Conservation (phyloP, 768 basidiomycete species). For the Lactarius indigo region DNA sequence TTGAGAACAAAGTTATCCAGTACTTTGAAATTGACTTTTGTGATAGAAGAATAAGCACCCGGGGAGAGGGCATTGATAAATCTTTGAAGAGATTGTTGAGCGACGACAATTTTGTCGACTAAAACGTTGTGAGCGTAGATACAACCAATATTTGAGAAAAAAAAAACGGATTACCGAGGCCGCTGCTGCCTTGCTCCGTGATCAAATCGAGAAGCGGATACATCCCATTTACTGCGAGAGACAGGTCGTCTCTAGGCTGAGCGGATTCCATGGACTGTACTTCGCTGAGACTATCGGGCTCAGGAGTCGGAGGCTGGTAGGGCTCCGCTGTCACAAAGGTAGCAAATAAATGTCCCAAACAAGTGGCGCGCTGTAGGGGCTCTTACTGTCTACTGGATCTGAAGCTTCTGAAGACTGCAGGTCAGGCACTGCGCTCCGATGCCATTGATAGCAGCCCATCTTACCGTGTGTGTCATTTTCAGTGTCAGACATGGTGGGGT, state of each 20-base stretch:
- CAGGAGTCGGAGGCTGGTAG: not conserved
- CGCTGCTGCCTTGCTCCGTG: constrained; percentile 47
- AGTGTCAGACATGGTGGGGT: not conserved
- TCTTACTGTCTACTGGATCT: constrained; percentile 1
- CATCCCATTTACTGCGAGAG: constrained; percentile 40
- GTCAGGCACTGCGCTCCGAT: not conserved
- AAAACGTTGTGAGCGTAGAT: not conserved
- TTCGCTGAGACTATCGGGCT: not conserved
- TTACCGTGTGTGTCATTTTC: not conserved
- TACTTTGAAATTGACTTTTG: constrained; percentile 52
- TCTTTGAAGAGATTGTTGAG: constrained; percentile 44
- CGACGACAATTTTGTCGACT: constrained; percentile 65
- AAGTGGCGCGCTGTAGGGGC: not conserved
- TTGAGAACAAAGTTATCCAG: constrained; percentile 46
- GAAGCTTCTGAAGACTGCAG: not conserved
- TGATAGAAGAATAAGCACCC: constrained; percentile 50
- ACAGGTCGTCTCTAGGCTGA: not conserved
- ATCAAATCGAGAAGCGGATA: constrained; percentile 54
- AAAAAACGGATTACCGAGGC: constrained; percentile 40
- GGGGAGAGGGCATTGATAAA: constrained; percentile 49
- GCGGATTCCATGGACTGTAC: not conserved
- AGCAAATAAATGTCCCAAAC: not conserved
- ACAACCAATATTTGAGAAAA: not conserved
- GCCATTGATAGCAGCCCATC: not conserved
- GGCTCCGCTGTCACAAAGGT: not conserved